Evolutionary conservation across 805 yeast species (phyloP).

Genomic region (Kazachstania bromeliacearum): DNA sequence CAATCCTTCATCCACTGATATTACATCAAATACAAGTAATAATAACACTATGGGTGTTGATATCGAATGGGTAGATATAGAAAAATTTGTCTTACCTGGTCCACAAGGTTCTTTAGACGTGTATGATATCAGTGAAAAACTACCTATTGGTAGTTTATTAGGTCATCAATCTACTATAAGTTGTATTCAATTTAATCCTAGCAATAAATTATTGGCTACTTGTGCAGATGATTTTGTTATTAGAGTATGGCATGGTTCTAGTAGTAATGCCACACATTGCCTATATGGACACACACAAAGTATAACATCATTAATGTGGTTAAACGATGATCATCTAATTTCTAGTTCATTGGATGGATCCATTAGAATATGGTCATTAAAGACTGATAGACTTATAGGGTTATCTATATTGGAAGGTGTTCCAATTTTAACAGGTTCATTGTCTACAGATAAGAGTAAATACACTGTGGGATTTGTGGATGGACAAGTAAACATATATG

Average conservation of each 20-base stretch:
- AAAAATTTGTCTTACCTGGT: conserved; percentile 65
- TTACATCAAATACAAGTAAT: not conserved
- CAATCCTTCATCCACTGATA: conserved; percentile 4
- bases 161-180: conserved; percentile 64
- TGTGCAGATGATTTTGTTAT: conserved; percentile 70
- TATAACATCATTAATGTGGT: conserved; percentile 49
- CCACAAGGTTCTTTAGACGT: conserved; percentile 44
- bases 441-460: conserved; percentile 41
- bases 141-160: conserved; percentile 41
- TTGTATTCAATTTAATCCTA: conserved; percentile 42
- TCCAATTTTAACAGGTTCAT: conserved; percentile 44
- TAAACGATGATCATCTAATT: conserved; percentile 34
- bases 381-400: conserved; percentile 16
- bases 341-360: conserved; percentile 66
- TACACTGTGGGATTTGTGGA: conserved; percentile 60
- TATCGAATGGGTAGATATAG: conserved; percentile 64
- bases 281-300: conserved; percentile 50
- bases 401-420: conserved; percentile 36
- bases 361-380: conserved; percentile 56
- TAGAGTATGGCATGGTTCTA: conserved; percentile 66
- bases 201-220: conserved; percentile 50
- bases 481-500: conserved; percentile 50
- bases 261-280: conserved; percentile 41
- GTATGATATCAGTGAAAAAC: conserved; percentile 39
- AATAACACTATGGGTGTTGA: conserved; percentile 35